Conservation (phyloP, 208 protist genomes). For the Leishmania gerbilli region DNA sequence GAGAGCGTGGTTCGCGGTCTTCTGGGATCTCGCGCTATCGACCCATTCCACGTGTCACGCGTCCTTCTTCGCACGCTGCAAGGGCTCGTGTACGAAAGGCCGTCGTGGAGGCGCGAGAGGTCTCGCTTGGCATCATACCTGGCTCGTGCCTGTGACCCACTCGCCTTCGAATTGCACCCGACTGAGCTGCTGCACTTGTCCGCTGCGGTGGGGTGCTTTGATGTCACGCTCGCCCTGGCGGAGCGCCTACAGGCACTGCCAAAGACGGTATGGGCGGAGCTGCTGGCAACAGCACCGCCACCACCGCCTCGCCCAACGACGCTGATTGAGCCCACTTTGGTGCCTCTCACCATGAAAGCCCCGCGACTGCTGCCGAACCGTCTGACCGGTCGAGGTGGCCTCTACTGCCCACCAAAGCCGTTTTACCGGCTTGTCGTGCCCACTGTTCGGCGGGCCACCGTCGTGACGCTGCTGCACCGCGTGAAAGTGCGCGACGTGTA, state of each 20-base stretch:
- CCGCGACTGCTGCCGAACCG: conserved; percentile 36
- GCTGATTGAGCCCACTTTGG: conserved; percentile 51
- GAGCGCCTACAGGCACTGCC: conserved; percentile 49
- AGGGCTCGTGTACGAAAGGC: conserved; percentile 18
- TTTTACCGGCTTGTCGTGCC: conserved; percentile 57
- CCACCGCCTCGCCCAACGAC: conserved; percentile 39
- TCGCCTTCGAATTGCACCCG: conserved; percentile 41
- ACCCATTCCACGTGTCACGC: conserved; percentile 37
- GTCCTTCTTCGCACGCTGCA: conserved; percentile 45
- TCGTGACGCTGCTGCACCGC: conserved; percentile 49
- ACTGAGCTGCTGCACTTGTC: conserved; percentile 72
- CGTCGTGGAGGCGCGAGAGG: neutral
- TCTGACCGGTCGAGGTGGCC: conserved; percentile 34
- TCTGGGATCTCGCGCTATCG: conserved; percentile 33
- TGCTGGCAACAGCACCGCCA: conserved; percentile 44
- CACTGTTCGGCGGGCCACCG: conserved; percentile 19
- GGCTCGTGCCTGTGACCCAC: conserved; percentile 42
- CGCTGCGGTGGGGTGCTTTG: conserved; percentile 50
- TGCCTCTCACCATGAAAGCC: conserved; percentile 26
- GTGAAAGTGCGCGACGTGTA: conserved; percentile 65
- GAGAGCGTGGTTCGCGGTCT: conserved; percentile 56
- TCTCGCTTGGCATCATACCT: conserved; percentile 36
- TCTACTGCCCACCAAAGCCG: conserved; percentile 43
- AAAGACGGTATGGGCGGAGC: conserved; percentile 29
- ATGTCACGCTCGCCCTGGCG: conserved; percentile 37